Conservation (phyloP, 306 rosid species). For the Boehmeria nivea region DNA sequence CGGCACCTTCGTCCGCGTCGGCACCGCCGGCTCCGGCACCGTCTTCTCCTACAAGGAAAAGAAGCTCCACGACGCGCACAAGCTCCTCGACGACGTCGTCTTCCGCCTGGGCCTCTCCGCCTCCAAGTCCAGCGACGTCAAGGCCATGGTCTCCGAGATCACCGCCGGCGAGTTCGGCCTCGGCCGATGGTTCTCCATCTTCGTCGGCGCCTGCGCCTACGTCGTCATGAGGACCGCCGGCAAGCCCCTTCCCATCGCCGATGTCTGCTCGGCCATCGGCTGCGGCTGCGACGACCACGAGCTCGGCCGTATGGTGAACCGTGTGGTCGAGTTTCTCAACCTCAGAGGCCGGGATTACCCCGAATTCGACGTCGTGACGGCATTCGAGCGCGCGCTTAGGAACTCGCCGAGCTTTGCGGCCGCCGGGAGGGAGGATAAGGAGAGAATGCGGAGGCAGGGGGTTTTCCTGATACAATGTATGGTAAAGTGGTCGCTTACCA, state of each 20-base stretch:
- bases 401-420: constrained; percentile 20
- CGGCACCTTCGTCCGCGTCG: constrained; percentile 53
- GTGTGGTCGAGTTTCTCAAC: constrained; percentile 44
- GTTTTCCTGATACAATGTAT: constrained; percentile 61
- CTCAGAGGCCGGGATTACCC: constrained; percentile 41
- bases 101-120: constrained; percentile 35
- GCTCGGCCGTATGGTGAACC: constrained; percentile 55
- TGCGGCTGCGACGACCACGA: constrained; percentile 50
- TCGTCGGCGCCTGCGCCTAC: constrained; percentile 66
- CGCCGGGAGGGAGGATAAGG: constrained; percentile 23
- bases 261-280: constrained; percentile 36
- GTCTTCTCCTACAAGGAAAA: constrained; percentile 33
- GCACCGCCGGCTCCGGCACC: constrained; percentile 50
- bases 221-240: constrained; percentile 52
- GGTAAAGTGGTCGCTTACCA: constrained; percentile 68
- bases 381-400: constrained; percentile 42
- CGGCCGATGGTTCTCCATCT: constrained; percentile 59
- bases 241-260: constrained; percentile 48
- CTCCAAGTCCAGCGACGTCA: constrained; percentile 29
- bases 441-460: constrained; percentile 56
- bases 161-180: constrained; percentile 62
- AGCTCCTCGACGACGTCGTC: constrained; percentile 35
- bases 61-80: constrained; percentile 43
- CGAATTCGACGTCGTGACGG: constrained; percentile 48
- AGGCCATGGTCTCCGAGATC: constrained; percentile 36